A percentile compares a stretch with the other conserved stretches of the same genome.
These are phyloP conservation scores for Russula emetica DNA, from an alignment of 768 basidiomycete species.

Conservation along the genomic window DNA sequence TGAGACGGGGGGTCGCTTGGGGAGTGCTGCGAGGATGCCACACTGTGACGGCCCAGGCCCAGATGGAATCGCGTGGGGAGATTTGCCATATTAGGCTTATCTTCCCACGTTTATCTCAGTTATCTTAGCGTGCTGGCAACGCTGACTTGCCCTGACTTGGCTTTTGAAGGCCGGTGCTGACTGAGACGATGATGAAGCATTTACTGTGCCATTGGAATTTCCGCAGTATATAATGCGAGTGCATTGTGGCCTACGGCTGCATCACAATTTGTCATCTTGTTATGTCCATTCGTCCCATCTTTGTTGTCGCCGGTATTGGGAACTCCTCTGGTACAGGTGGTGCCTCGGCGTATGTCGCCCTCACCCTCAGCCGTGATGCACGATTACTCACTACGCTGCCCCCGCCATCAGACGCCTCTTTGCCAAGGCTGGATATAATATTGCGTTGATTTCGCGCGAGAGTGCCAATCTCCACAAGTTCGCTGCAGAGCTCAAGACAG, in stretches of 20 bases:
- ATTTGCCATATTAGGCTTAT: not conserved
- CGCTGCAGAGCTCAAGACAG: constrained; percentile 35
- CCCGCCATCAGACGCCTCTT: constrained; percentile 35
- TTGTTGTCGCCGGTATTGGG: constrained; percentile 43
- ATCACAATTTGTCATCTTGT: constrained; percentile 3
- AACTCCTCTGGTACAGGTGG: constrained; percentile 42
- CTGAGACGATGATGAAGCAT: constrained; percentile 9
- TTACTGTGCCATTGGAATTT: not conserved
- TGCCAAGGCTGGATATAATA: constrained; percentile 39
- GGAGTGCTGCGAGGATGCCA: not conserved
- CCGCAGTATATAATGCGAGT: not conserved
- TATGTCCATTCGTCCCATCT: constrained; percentile 36
- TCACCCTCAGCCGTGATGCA: not conserved
- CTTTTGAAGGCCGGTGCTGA: no score
- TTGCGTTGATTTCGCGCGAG: constrained; percentile 40
- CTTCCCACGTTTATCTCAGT: constrained; percentile 11
- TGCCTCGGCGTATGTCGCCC: constrained; percentile 37
- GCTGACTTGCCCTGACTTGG: not conserved
- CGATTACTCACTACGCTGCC: not conserved
- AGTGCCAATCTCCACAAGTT: constrained; percentile 35
- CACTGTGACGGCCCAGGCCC: not conserved
- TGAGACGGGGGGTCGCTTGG: not conserved
- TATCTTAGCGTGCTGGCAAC: no score
- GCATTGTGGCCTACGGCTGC: no score
- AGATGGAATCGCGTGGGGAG: not conserved